Evolutionary conservation across 768 basidiomycete genomes (phyloP).

Genomic region (Leccinum aurantiacum): DNA sequence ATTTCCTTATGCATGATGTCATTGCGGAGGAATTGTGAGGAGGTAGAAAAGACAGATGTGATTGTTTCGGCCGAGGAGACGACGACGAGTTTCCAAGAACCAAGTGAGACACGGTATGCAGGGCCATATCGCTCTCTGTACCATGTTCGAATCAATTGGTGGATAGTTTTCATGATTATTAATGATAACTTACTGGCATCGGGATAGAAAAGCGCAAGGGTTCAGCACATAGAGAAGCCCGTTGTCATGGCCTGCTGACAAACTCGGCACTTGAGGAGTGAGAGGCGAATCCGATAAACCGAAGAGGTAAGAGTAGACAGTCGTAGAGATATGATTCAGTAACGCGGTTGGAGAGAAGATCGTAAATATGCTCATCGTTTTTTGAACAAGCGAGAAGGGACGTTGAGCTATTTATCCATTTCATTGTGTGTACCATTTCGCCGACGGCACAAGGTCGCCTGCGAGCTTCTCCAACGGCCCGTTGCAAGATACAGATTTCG

Average conservation of each 20-base stretch:
- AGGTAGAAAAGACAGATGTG: constrained; percentile 6
- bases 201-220: constrained; percentile 1
- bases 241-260: constrained; percentile 19
- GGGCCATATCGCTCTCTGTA: constrained; percentile 18
- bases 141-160: background rate
- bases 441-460: no score
- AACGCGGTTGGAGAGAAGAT: background rate
- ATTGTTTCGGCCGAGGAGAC: constrained; percentile 18
- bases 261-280: constrained; percentile 7
- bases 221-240: constrained; percentile 14
- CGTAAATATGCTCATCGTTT: background rate
- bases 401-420: background rate
- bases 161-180: background rate
- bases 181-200: constrained; percentile 24
- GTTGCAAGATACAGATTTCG: no score
- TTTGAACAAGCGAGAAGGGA: background rate
- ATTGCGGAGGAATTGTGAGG: constrained; percentile 10
- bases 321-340: background rate
- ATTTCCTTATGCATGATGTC: constrained; percentile 12
- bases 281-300: background rate
- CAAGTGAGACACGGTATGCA: constrained; percentile 19
- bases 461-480: no score
- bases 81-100: constrained; percentile 15
- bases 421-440: no score
- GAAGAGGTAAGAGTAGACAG: background rate